Percentiles rank a stretch among this genome's conserved stretches.
phyloP scores from a whole-genome alignment of 1,284 basidiomycete genomes.

The Pisolithus thermaeus region DNA sequence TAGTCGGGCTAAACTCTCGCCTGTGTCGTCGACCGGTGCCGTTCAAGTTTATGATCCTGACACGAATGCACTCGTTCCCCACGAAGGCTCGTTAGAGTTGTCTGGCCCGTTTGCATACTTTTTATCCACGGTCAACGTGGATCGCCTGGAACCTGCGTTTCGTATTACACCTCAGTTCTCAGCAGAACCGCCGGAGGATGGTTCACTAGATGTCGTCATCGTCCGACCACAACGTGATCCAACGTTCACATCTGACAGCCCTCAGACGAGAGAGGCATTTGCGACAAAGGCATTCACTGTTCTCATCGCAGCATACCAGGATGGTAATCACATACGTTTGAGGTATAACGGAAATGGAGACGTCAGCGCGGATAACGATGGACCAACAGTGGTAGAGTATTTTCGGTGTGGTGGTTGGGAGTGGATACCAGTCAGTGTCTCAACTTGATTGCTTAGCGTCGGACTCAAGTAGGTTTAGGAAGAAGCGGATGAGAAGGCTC shows the following conservation, averaged over 20 bases:
- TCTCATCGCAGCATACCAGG: constrained; percentile 63
- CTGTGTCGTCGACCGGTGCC: constrained; percentile 32
- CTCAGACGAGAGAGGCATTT: constrained; percentile 39
- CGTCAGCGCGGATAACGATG: constrained; percentile 37
- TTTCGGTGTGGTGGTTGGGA: constrained; percentile 76
- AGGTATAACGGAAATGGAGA: constrained; percentile 50
- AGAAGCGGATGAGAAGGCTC: constrained; percentile 48
- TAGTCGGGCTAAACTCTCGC: constrained; percentile 54
- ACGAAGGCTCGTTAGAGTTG: constrained; percentile 39
- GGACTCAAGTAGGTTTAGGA: constrained; percentile 36
- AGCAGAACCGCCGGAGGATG: constrained; percentile 32
- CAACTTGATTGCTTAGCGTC: constrained; percentile 6
- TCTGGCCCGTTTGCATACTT: constrained; percentile 85
- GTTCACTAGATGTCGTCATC: constrained; percentile 73
- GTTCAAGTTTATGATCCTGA: constrained; percentile 58
- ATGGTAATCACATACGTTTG: constrained; percentile 65
- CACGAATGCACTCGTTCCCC: constrained; percentile 44
- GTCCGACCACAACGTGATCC: constrained; percentile 77
- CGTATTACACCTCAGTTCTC: constrained; percentile 34
- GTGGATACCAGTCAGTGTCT: constrained; percentile 70
- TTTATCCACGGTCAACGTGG: constrained; percentile 73
- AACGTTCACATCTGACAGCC: constrained; percentile 34
- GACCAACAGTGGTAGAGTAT: constrained; percentile 70
- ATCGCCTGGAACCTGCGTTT: constrained; percentile 80
- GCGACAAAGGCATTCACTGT: constrained; percentile 44